Evolutionary conservation across 2,329 filamentous ascomycete species (phyloP).

Genomic region (Lecanoromycetidae sp.): DNA sequence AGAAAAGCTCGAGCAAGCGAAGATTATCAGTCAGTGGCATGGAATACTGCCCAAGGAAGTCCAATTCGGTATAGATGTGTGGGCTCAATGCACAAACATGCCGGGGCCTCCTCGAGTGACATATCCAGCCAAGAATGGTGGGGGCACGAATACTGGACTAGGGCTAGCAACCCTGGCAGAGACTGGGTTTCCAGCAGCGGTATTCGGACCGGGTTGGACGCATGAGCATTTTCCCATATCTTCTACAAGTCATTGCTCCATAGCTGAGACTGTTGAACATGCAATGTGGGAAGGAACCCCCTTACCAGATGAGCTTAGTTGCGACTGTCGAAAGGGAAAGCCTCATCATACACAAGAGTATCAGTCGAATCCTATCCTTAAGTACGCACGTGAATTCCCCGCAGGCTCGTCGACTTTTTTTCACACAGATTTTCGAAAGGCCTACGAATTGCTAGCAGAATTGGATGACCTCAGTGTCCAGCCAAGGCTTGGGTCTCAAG

Average conservation of each 20-base stretch:
- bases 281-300: slow-evolving; percentile 27
- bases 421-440: slow-evolving; percentile 28
- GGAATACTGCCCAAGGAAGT: slow-evolving; percentile 21
- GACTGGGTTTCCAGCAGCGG: slow-evolving; percentile 28
- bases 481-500: slow-evolving; percentile 24
- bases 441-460: slow-evolving; percentile 18
- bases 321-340: slow-evolving; percentile 26
- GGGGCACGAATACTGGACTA: slow-evolving; percentile 32
- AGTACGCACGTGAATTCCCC: slow-evolving; percentile 23
- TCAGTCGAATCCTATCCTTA: slow-evolving; percentile 19
- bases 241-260: slow-evolving; percentile 13
- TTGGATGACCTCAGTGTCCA: slow-evolving; percentile 17
- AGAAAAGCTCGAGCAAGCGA: slow-evolving; percentile 20
- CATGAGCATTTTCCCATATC: slow-evolving; percentile 31
- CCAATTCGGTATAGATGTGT: slow-evolving; percentile 35
- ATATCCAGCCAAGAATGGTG: slow-evolving; percentile 28
- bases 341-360: slow-evolving; percentile 20
- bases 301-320: slow-evolving; percentile 23
- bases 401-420: slow-evolving; percentile 29
- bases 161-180: slow-evolving; percentile 27
- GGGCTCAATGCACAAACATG: slow-evolving; percentile 31
- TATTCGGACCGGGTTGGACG: slow-evolving; percentile 37
- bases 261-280: slow-evolving; percentile 21
- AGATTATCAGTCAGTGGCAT: slow-evolving; percentile 19
- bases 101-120: slow-evolving; percentile 16